Conservation (phyloP, 441 rosid species). For the Gossypium lobatum region DNA sequence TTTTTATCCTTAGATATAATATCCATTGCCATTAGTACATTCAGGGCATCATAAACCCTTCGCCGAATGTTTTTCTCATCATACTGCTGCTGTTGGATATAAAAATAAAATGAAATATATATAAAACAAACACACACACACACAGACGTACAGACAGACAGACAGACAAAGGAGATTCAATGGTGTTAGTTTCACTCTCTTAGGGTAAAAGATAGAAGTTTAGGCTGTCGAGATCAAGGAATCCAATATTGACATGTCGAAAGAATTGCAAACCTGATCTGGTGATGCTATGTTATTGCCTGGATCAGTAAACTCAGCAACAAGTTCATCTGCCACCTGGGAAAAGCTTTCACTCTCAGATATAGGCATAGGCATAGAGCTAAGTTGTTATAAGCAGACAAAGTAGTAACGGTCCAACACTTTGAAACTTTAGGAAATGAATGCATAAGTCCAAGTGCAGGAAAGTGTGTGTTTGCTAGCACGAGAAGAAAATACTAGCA, state of each 20-base stretch:
- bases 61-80: conserved; percentile 97
- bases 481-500: neutral
- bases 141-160: neutral
- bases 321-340: conserved; percentile 99
- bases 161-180: neutral
- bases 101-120: neutral
- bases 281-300: conserved; percentile 62
- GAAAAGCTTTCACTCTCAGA: conserved; percentile 32
- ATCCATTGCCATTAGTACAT: conserved; percentile 99
- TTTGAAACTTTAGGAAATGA: neutral
- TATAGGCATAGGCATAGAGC: conserved; percentile 2
- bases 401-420: neutral
- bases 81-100: conserved; percentile 70
- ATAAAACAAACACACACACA: too few relatives aligned
- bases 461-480: neutral
- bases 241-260: conserved; percentile 8
- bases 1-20: conserved; percentile 98
- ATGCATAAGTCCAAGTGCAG: neutral
- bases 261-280: conserved; percentile 63
- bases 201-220: neutral
- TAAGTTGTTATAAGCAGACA: neutral
- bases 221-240: neutral
- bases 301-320: conserved; percentile 93
- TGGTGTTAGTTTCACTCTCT: conserved; percentile 9
- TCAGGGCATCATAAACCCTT: conserved; percentile 96